These are phyloP conservation scores for Neonectria neomacrospora DNA, from an alignment of 2,329 filamentous ascomycete species.

Conservation along the genomic window DNA sequence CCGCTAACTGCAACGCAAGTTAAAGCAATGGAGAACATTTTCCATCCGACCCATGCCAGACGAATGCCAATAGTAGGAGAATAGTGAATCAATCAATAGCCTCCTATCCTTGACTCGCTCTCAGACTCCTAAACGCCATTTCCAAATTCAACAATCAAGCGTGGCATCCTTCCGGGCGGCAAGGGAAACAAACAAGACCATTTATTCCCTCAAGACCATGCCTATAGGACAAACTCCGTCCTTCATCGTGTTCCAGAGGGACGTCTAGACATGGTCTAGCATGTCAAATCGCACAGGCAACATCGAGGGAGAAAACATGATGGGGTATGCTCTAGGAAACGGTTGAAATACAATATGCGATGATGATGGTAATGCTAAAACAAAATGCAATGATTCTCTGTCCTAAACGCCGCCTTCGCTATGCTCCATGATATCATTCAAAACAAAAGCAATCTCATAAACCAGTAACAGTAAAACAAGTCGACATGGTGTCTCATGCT, in stretches of 20 bases:
- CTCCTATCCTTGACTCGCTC: constrained; percentile 21
- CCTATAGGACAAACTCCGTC: constrained; percentile 27
- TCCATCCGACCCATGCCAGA: constrained; percentile 37
- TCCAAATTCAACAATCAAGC: constrained; percentile 22
- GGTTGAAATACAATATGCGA: constrained; percentile 30
- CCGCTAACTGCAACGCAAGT: constrained; percentile 23
- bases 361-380: constrained; percentile 32
- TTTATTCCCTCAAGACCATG: constrained; percentile 17
- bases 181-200: constrained; percentile 19
- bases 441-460: constrained; percentile 37
- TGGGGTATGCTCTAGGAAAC: constrained; percentile 26
- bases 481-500: constrained; percentile 25
- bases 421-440: constrained; percentile 51
- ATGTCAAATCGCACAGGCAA: constrained; percentile 5
- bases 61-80: constrained; percentile 12
- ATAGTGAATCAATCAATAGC: constrained; percentile 27
- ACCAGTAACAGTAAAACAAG: constrained; percentile 19
- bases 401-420: constrained; percentile 54
- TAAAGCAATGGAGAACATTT: constrained; percentile 36
- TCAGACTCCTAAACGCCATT: constrained; percentile 32
- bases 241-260: constrained; percentile 23
- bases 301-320: constrained; percentile 19
- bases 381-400: constrained; percentile 41
- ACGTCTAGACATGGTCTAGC: constrained; percentile 26
- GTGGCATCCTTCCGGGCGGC: constrained; percentile 16